Conservation (phyloP, 371 early-diverging fungal species). For the Funneliformis caledonium region DNA sequence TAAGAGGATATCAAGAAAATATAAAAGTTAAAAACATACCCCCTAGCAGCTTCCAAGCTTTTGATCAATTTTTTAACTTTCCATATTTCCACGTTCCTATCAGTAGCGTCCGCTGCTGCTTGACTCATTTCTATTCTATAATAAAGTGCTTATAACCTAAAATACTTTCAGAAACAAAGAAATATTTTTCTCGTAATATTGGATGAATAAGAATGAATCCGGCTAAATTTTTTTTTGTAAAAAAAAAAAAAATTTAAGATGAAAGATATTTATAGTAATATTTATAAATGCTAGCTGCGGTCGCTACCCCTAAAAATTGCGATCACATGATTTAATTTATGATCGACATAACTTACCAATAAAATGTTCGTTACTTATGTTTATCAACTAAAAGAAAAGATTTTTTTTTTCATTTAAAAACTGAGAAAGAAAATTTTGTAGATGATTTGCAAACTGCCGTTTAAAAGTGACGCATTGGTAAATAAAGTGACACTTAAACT, state of each 20-base stretch:
- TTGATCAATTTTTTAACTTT: constrained; percentile 98
- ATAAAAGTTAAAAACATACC: constrained; percentile 61
- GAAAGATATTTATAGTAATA: neutral
- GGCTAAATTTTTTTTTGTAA: neutral
- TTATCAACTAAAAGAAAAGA: no score
- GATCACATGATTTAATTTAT: no score
- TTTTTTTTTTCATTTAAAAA: no score
- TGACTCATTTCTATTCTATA: constrained; percentile 30
- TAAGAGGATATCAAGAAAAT: neutral
- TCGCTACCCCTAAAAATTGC: no score
- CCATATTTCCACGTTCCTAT: constrained; percentile 93
- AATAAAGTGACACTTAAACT: no score
- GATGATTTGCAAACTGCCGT: no score
- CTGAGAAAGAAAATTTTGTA: no score
- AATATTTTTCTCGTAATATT: neutral
- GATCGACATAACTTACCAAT: no score
- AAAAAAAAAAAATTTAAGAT: neutral
- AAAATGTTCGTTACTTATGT: no score
- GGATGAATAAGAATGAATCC: neutral
- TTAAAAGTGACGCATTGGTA: no score
- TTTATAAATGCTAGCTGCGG: neutral
- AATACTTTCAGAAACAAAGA: neutral
- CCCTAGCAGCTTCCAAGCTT: constrained; percentile 92
- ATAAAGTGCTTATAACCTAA: neutral
- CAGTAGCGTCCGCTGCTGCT: constrained; percentile 51